Conservation (phyloP, 73 alveolate genomes). For the Uronychia setigera region DNA sequence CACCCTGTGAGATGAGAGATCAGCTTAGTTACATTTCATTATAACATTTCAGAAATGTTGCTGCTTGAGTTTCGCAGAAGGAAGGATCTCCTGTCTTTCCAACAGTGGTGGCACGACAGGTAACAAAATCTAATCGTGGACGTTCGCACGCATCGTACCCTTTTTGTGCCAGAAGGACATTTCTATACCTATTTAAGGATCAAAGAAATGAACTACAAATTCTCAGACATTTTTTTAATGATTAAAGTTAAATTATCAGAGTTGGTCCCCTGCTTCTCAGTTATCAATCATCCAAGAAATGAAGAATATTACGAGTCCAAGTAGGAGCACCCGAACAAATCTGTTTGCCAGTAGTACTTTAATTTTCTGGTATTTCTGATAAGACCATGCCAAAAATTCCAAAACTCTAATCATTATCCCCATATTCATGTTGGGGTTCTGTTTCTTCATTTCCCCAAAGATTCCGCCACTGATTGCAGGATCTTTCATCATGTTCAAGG, state of each 20-base stretch:
- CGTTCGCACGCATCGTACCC: constrained; percentile 31
- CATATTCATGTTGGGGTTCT: neutral
- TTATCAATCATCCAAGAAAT: neutral
- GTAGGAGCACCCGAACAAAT: neutral
- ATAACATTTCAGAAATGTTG: constrained; percentile 48
- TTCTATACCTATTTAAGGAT: neutral
- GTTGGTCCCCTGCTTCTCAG: neutral
- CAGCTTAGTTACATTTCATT: constrained; percentile 23
- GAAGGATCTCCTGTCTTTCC: constrained; percentile 65
- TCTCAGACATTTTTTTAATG: neutral
- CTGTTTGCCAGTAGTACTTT: neutral
- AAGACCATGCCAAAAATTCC: neutral
- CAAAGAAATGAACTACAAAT: neutral
- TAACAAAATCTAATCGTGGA: constrained; percentile 39
- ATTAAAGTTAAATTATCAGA: too few species aligned
- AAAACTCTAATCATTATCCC: neutral
- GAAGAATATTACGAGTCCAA: neutral
- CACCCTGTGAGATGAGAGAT: constrained; percentile 39
- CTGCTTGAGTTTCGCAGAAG: constrained; percentile 64
- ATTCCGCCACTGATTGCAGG: neutral
- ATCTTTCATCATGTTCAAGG: neutral
- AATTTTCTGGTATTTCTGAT: neutral
- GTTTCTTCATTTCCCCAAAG: neutral
- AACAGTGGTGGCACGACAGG: constrained; percentile 51
- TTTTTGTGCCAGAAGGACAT: constrained; percentile 16